Conservation (phyloP, 148 eudicot species). For the Arctostaphylos glauca region DNA sequence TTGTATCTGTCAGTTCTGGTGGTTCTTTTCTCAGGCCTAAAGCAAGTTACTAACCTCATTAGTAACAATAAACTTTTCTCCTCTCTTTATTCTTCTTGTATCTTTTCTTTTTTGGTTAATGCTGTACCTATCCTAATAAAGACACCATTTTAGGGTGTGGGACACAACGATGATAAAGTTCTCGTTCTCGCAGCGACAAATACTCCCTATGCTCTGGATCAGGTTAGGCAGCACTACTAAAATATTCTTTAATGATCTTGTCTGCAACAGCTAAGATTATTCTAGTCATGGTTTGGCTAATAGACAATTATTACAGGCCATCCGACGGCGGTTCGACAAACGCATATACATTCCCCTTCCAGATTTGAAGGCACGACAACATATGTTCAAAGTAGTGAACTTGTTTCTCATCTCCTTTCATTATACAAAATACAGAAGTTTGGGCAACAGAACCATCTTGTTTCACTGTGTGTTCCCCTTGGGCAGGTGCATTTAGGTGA, state of each 20-base stretch:
- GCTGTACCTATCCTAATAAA: not conserved
- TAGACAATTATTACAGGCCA: conserved; percentile 53
- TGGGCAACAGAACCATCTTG: not conserved
- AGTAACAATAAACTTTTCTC: not conserved
- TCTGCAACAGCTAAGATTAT: not conserved
- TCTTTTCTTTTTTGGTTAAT: not conserved
- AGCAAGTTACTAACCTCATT: not conserved
- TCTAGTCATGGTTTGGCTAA: conserved; percentile 5
- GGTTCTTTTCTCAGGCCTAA: not conserved
- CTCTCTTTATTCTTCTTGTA: not conserved
- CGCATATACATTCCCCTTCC: conserved; percentile 98
- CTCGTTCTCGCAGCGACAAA: conserved; percentile 96
- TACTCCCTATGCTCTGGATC: conserved; percentile 95
- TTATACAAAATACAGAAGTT: not conserved
- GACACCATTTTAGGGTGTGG: conserved; percentile 65
- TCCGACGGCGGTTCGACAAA: conserved; percentile 92
- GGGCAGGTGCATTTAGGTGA: conserved; percentile 93
- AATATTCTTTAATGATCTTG: not conserved
- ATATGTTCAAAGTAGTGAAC: conserved; percentile 80
- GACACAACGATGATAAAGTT: conserved; percentile 93
- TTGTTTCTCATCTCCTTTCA: conserved; percentile 8
- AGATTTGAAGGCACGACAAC: conserved; percentile 89
- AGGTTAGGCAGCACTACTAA: conserved; percentile 39
- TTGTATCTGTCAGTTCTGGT: not conserved
- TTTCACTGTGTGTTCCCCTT: conserved; percentile 13